Percentiles rank a stretch among this genome's conserved stretches.
Evolutionary conservation across 495 filamentous ascomycete species (phyloP).

Genomic region (Penicillium diatomitis): DNA sequence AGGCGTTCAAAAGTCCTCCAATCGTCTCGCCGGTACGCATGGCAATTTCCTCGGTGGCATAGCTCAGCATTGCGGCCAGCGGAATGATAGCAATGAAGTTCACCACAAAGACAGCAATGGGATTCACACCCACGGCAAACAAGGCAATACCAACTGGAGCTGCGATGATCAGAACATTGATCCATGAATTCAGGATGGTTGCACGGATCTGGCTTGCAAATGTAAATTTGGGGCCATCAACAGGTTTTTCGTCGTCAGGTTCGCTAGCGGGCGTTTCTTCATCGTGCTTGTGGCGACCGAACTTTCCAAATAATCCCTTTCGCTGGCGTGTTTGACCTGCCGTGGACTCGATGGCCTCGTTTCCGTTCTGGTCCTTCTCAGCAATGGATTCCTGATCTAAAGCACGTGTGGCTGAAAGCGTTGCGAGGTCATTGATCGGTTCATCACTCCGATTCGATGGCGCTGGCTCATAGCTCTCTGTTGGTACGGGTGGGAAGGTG

Average conservation of each 20-base stretch:
- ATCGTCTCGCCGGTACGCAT: constrained; percentile 64
- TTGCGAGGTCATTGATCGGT: constrained; percentile 23
- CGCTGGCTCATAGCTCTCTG: constrained; percentile 16
- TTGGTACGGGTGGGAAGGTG: constrained; percentile 22
- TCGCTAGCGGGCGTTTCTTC: neutral
- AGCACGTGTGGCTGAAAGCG: constrained; percentile 4
- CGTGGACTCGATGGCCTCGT: neutral
- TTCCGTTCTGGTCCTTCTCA: neutral
- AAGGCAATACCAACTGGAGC: constrained; percentile 69
- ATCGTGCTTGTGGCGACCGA: constrained; percentile 4
- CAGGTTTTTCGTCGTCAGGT: constrained; percentile 15
- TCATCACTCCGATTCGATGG: constrained; percentile 26
- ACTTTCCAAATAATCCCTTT: constrained; percentile 14
- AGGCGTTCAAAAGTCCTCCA: constrained; percentile 79
- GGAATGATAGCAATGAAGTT: constrained; percentile 84
- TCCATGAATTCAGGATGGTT: constrained; percentile 69
- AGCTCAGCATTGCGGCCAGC: constrained; percentile 47
- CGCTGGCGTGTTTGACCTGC: constrained; percentile 15
- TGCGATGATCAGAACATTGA: constrained; percentile 73
- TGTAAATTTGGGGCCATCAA: constrained; percentile 50
- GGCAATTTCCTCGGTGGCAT: constrained; percentile 47
- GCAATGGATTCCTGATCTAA: constrained; percentile 4
- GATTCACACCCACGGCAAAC: constrained; percentile 49
- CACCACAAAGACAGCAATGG: constrained; percentile 63
- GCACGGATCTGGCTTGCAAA: constrained; percentile 58